Percentiles rank a stretch among this genome's conserved stretches.
These are phyloP conservation scores for Pseudogymnoascus pannorum DNA, from an alignment of 2,329 filamentous ascomycete genomes.

Conservation along the genomic window DNA sequence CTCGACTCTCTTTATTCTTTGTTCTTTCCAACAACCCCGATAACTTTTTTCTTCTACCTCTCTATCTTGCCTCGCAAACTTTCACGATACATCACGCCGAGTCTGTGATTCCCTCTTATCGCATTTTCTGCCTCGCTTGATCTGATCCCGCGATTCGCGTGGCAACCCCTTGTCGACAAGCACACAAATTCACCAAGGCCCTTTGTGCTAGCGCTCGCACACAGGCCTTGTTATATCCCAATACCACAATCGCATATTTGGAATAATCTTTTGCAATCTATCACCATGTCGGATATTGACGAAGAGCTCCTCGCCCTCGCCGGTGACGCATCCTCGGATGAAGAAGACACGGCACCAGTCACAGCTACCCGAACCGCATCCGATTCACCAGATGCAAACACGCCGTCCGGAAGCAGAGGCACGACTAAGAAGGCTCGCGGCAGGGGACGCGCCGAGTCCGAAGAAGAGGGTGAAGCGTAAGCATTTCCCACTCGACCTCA, in stretches of 20 bases:
- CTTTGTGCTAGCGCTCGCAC: not conserved
- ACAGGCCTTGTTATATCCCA: not conserved
- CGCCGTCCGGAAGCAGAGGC: conserved; percentile 30
- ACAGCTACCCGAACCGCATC: conserved; percentile 17
- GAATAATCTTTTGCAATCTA: not conserved
- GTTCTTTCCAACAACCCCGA: not conserved
- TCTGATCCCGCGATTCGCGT: not conserved
- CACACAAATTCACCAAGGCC: not conserved
- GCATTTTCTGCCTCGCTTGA: not conserved
- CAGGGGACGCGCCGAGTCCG: conserved; percentile 53
- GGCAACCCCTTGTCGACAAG: not conserved
- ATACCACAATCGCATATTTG: not conserved
- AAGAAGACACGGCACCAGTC: conserved; percentile 43
- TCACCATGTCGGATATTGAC: conserved; percentile 77
- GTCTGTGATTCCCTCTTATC: not conserved
- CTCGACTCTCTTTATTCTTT: not conserved
- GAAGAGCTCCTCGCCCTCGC: conserved; percentile 90
- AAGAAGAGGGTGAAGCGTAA: conserved; percentile 81
- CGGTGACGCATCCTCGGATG: conserved; percentile 59
- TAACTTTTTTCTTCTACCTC: not conserved
- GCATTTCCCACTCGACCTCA: conserved; percentile 32
- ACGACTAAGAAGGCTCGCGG: conserved; percentile 42
- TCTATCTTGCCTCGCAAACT: not conserved
- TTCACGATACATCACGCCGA: not conserved
- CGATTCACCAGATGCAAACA: conserved; percentile 45